These are phyloP conservation scores for Coprinopsis strossmayeri DNA, from an alignment of 768 basidiomycete genomes.

Conservation along the genomic window DNA sequence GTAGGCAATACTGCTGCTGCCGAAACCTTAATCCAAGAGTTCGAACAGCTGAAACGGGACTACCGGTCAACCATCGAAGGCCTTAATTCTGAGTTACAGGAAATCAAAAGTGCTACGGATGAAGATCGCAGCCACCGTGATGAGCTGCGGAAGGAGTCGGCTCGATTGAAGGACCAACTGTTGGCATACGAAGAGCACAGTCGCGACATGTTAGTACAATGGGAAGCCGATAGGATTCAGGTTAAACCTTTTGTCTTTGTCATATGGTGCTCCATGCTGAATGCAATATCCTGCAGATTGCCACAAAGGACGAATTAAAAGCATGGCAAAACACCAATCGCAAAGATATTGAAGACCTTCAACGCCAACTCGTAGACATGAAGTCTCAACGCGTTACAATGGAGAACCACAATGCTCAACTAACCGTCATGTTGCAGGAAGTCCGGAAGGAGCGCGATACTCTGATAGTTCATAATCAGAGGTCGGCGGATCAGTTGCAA, in stretches of 20 bases:
- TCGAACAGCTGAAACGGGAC: background rate
- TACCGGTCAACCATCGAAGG: background rate
- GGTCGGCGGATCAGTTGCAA: no score
- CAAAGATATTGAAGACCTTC: background rate
- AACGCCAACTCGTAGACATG: background rate
- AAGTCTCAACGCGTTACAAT: background rate
- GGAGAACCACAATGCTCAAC: background rate
- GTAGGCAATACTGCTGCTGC: conserved; percentile 1
- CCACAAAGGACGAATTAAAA: background rate
- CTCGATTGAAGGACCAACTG: background rate
- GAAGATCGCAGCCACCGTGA: background rate
- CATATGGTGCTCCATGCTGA: background rate
- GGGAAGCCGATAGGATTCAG: background rate
- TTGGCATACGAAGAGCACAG: background rate
- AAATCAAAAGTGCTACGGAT: background rate
- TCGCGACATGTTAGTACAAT: background rate
- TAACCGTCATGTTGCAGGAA: no score
- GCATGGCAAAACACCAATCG: background rate
- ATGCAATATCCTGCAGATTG: background rate
- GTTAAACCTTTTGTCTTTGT: background rate
- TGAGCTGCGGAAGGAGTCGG: background rate
- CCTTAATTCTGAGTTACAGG: background rate
- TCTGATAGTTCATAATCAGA: no score
- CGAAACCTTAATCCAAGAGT: background rate
- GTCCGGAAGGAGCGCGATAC: no score